A percentile compares a stretch with the other conserved stretches of the same genome.
phyloP scores from a whole-genome alignment of 2,329 filamentous ascomycete species.

The Apiospora malaysiana region DNA sequence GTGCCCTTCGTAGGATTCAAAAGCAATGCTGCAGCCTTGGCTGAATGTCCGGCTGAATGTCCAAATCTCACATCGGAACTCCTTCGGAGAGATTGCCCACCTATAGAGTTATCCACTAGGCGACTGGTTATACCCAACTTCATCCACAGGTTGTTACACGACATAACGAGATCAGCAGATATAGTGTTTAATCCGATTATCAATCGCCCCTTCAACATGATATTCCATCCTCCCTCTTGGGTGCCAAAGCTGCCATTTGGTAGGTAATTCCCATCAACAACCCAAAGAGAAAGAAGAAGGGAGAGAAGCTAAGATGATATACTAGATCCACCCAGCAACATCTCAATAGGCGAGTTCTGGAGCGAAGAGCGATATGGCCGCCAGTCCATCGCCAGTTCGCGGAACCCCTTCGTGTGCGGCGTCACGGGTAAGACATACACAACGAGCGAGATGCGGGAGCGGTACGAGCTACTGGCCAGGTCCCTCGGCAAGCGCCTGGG shows the following conservation, averaged over 20 bases:
- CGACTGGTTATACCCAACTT: not conserved
- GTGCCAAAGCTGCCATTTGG: conserved; percentile 27
- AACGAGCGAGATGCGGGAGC: conserved; percentile 64
- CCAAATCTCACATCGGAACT: not conserved
- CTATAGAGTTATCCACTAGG: not conserved
- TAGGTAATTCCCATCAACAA: not conserved
- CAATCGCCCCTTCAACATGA: conserved; percentile 21
- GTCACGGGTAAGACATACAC: conserved; percentile 69
- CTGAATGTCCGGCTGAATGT: not conserved
- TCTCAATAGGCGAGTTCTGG: conserved; percentile 74
- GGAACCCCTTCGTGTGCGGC: conserved; percentile 75
- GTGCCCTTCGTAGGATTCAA: not conserved
- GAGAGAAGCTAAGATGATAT: not conserved
- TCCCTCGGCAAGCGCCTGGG: conserved; percentile 70
- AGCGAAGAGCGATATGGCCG: conserved; percentile 72
- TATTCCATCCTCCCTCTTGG: conserved; percentile 27
- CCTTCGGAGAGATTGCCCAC: not conserved
- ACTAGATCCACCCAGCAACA: conserved; percentile 60
- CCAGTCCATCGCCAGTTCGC: conserved; percentile 61
- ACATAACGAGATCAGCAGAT: not conserved
- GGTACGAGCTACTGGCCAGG: conserved; percentile 69
- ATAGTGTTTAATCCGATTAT: not conserved
- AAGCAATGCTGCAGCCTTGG: not conserved
- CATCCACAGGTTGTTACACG: not conserved
- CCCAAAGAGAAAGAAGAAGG: not conserved